Evolutionary conservation across 1,284 basidiomycete genomes (phyloP).

Genomic region (Austroboletus niveus): DNA sequence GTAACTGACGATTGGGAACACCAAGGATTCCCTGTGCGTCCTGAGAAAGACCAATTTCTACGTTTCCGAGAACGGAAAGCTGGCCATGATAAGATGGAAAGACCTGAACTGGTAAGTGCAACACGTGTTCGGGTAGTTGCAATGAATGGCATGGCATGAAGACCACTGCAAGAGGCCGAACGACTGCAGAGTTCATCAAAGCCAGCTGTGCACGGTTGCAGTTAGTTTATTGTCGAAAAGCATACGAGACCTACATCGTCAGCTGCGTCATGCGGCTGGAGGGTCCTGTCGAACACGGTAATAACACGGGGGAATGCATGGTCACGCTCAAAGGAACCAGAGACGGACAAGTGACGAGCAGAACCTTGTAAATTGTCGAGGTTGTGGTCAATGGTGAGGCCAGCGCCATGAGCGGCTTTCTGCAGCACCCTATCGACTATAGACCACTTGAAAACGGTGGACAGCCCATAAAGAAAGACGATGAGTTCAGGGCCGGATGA

Average conservation of each 20-base stretch:
- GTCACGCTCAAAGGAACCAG: slow-evolving; percentile 22
- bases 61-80: slow-evolving; percentile 27
- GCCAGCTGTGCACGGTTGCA: slow-evolving; percentile 45
- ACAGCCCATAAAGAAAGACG: slow-evolving; percentile 60
- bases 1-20: slow-evolving; percentile 42
- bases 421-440: slow-evolving; percentile 55
- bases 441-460: slow-evolving; percentile 54
- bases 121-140: slow-evolving; percentile 48
- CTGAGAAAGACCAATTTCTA: slow-evolving; percentile 39
- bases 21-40: slow-evolving; percentile 49
- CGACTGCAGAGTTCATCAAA: slow-evolving; percentile 34
- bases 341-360: slow-evolving; percentile 21
- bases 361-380: slow-evolving; percentile 23
- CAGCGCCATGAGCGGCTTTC: slow-evolving; percentile 36
- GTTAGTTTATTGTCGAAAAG: slow-evolving; percentile 38
- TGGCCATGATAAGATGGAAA: slow-evolving; percentile 34
- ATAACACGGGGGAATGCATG: slow-evolving; percentile 37
- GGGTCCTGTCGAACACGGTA: slow-evolving; percentile 54
- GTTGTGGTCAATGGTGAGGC: slow-evolving; percentile 20
- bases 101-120: slow-evolving; percentile 59
- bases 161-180: slow-evolving; percentile 62
- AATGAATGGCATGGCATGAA: slow-evolving; percentile 53
- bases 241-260: slow-evolving; percentile 46
- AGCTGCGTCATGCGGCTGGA: slow-evolving; percentile 27
- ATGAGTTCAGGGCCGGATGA: slow-evolving; percentile 45